Evolutionary conservation across 2,329 filamentous ascomycete genomes (phyloP), one percentile per base, ranked within the genome.

Genomic region (Talaromyces sp.): DNA sequence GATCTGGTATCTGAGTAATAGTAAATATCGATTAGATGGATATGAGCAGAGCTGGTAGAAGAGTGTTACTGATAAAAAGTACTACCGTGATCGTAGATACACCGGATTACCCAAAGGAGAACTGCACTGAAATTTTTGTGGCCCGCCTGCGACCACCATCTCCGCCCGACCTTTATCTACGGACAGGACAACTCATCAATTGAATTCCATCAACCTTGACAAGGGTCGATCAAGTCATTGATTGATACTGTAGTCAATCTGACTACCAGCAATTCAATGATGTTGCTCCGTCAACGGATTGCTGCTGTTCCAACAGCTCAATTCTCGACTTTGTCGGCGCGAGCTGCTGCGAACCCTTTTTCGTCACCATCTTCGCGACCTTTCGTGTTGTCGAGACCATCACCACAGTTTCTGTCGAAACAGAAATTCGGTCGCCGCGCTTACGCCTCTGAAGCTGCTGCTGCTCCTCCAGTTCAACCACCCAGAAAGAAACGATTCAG

Each of bases 401-500:
- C 25, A 37, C 40, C 36, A 53, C 40, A 53, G 43, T 39, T 19
- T 31, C 41, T 31, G 17, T 52, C 36, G 4, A n/a, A 10, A 25
- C 40, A 48, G n/a, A 22, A 15, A 28, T 58, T 35, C 19, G 17
- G 33, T 21, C 57, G 57, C 22, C 57, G 57, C 28, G 15, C 22
- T 15, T 51, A 50, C 28, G 51, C 57, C 10, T 19, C 53, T 51
- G 57, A 54, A 11, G 41, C 43, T 11, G 31, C 72, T 19, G 66
- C 70, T n/a, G n/a, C n/a, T n/a, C n/a, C n/a, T 8, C 61, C 70
- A 21, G 66, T 70, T 8, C 71, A 70, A 35, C 73, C 73, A 60
- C 75, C 76, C n/a, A 79, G 77, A 70, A 83, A 77, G 73, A 83
- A 77, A 72, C 84, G 85, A 70, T 87, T 94, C 75, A 78, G 79